Conservation (phyloP, 768 basidiomycete genomes). For the Termitomyces sp. region DNA sequence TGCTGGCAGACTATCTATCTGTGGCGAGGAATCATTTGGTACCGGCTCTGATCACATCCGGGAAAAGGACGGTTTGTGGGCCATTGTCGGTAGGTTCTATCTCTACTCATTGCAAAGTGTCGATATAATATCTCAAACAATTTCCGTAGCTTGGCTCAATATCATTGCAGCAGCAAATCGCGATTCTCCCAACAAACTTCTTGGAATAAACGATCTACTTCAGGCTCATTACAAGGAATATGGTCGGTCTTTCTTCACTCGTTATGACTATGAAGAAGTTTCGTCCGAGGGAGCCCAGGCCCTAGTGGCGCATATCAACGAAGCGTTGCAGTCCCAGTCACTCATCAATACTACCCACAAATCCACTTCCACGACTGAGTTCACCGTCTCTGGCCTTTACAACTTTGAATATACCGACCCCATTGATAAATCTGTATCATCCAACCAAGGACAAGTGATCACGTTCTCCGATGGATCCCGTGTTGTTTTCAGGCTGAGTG, state of each 20-base stretch:
- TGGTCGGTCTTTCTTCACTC: slow-evolving; percentile 97
- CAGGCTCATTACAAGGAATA: slow-evolving; percentile 85
- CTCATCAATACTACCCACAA: slow-evolving; percentile 65
- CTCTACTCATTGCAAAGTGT: neutral
- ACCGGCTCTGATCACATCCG: slow-evolving; percentile 99
- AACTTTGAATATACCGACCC: slow-evolving; percentile 98
- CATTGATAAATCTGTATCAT: slow-evolving; percentile 90
- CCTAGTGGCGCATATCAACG: slow-evolving; percentile 75
- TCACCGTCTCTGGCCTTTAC: slow-evolving; percentile 71
- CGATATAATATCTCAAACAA: neutral
- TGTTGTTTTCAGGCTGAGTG: slow-evolving; percentile 93
- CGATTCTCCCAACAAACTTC: slow-evolving; percentile 64
- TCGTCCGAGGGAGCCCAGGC: slow-evolving; percentile 85
- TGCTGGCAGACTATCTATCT: slow-evolving; percentile 94
- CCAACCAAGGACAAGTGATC: slow-evolving; percentile 95
- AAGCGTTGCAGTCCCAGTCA: slow-evolving; percentile 57
- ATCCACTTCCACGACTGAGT: slow-evolving; percentile 61
- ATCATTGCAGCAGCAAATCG: slow-evolving; percentile 89
- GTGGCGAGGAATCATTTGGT: slow-evolving; percentile 98
- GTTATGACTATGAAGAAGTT: slow-evolving; percentile 99
- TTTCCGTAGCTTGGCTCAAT: slow-evolving; percentile 82
- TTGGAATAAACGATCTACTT: slow-evolving; percentile 90
- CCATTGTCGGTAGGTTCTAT: slow-evolving; percentile 64
- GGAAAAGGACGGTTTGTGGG: slow-evolving; percentile 99
- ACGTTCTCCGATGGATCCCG: slow-evolving; percentile 88